Evolutionary conservation across 306 rosid species (phyloP).

Genomic region (Carpinus fangiana): DNA sequence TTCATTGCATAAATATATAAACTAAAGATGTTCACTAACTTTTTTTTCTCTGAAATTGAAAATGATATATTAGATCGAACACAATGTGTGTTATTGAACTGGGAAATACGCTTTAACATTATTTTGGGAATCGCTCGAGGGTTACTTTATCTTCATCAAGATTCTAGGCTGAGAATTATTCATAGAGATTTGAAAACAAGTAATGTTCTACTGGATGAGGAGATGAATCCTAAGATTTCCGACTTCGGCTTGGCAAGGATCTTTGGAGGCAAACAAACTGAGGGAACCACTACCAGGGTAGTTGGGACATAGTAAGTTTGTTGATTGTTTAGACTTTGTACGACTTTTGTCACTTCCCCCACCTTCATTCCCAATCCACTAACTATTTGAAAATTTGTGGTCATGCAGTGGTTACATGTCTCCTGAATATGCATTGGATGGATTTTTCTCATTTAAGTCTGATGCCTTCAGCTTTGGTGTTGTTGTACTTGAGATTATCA

Average conservation of each 20-base stretch:
- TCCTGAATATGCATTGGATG: slow-evolving; percentile 35
- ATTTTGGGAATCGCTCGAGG: slow-evolving; percentile 29
- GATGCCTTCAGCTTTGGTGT: slow-evolving; percentile 61
- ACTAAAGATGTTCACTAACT: no score
- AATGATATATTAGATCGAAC: slow-evolving; percentile 1
- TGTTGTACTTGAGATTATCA: slow-evolving; percentile 49
- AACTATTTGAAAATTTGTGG: neutral
- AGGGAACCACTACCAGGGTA: slow-evolving; percentile 22
- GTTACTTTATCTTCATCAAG: neutral
- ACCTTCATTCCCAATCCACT: neutral
- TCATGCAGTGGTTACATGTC: no score
- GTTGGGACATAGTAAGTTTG: slow-evolving; percentile 34
- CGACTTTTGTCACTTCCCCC: neutral
- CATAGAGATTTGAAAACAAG: slow-evolving; percentile 25
- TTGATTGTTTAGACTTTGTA: neutral
- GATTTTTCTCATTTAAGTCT: slow-evolving; percentile 48
- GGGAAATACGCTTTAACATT: slow-evolving; percentile 24
- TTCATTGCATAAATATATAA: no score
- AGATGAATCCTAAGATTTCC: slow-evolving; percentile 26
- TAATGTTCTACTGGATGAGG: slow-evolving; percentile 16
- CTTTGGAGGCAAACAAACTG: slow-evolving; percentile 19
- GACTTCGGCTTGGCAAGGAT: slow-evolving; percentile 36
- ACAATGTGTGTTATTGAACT: slow-evolving; percentile 12
- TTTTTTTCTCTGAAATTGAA: neutral
- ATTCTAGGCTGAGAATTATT: no score